Base-by-base conservation (phyloP, 768 basidiomycete genomes). In the Leccinum arenicola region DNA sequence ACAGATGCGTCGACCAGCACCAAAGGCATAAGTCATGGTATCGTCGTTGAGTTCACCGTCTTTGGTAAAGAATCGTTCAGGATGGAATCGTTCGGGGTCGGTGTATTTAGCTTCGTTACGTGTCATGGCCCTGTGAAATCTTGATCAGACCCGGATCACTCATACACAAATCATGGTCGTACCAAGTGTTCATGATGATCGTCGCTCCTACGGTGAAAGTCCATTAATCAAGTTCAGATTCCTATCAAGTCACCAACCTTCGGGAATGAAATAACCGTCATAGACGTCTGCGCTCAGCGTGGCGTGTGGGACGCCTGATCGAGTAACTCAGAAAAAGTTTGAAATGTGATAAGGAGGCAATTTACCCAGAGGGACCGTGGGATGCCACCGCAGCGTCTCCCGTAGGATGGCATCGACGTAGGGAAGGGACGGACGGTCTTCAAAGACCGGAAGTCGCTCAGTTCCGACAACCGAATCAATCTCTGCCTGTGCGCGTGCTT, bases 251-350 rank as follows among this genome's bases (percentile, higher is more conserved):
- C 31, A 68, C 70, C 7, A 15, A 70, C 85, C 85, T 66, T 78
- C 75, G 1, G 85, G 85, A 54, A 87, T 86, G 21, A 81, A 70
- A 60, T 82, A 82, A n/a, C 78, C 77, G 31, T 72, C 66, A 56
- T 81, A 82, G 12, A 75, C 58, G 40, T 82, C 81, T 48, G 77
- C 73, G 23, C 67, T 66, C 1, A 77, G 77, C 7, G 71, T 56
- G 2, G 66, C 63, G 48, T 77, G 77, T 2, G 76, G 73, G 21
- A 77, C 52, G 15, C 71, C 75, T 70, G 54, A 17, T 51, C 9
- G 25, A 21, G 27, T 5, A 17, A n/a, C n/a, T 61, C 4, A 62
- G 36, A 1, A 33, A 29, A 53, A 0, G 2, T 12, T 33, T 17
- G 25, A 52, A 17, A 48, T 2, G 4, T 11, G 29, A 38, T 19